Evolutionary conservation across 371 early-diverging fungal genomes (phyloP).

Genomic region (Saksenaea oblongispora): DNA sequence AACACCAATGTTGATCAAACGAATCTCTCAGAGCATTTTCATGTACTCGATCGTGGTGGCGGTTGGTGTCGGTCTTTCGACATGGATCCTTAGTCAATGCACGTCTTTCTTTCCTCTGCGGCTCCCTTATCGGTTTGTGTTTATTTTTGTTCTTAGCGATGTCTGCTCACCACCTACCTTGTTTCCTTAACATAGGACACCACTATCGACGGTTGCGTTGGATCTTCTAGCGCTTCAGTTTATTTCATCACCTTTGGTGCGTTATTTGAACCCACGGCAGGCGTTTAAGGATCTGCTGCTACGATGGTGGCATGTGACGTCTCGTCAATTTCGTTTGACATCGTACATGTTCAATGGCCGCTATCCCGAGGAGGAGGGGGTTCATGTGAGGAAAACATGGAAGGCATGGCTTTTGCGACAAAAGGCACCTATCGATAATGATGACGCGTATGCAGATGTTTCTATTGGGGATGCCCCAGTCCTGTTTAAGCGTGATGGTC

Average conservation of each 20-base stretch:
- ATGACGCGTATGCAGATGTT: constrained; percentile 7
- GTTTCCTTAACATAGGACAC: constrained; percentile 42
- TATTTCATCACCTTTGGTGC: constrained; percentile 58
- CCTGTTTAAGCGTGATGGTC: constrained; percentile 50
- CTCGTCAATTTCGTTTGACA: constrained; percentile 62
- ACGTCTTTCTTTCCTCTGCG: constrained; percentile 14
- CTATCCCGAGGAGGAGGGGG: constrained; percentile 65
- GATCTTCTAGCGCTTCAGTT: constrained; percentile 73
- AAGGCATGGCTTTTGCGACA: constrained; percentile 30
- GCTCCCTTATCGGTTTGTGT: constrained; percentile 25
- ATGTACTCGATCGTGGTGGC: constrained; percentile 76
- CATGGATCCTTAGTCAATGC: constrained; percentile 26
- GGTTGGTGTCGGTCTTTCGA: constrained; percentile 60
- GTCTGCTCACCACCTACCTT: background rate
- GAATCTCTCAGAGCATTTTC: constrained; percentile 65
- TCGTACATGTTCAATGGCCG: constrained; percentile 77
- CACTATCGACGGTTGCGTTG: constrained; percentile 68
- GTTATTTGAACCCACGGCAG: constrained; percentile 48
- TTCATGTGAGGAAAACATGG: constrained; percentile 40
- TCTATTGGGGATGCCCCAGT: constrained; percentile 31
- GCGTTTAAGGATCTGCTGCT: constrained; percentile 45
- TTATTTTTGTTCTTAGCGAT: constrained; percentile 14
- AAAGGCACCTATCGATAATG: constrained; percentile 11
- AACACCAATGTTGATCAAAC: constrained; percentile 63
- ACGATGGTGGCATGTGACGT: constrained; percentile 66